These are phyloP conservation scores for Zymoseptoria ardabiliae DNA, from an alignment of 2,329 filamentous ascomycete genomes.

Conservation along the genomic window DNA sequence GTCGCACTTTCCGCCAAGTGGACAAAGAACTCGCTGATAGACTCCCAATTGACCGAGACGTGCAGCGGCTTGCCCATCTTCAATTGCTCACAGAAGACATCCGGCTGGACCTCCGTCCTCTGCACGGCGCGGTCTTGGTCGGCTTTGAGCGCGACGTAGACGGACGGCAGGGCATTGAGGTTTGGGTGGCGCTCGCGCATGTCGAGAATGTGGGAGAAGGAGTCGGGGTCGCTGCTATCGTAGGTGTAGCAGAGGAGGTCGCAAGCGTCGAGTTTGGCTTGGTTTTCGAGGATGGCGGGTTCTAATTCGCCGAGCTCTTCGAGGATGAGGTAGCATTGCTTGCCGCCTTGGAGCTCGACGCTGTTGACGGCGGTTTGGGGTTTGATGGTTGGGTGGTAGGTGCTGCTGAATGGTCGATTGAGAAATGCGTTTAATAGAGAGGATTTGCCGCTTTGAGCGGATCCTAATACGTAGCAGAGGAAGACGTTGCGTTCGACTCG, in stretches of 20 bases:
- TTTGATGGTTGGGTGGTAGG: conserved; percentile 91
- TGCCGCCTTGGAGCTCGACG: conserved; percentile 89
- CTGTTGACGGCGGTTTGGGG: conserved; percentile 90
- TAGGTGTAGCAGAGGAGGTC: conserved; percentile 94
- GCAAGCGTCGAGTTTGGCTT: conserved; percentile 80
- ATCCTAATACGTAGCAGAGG: conserved; percentile 83
- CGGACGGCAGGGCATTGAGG: conserved; percentile 78
- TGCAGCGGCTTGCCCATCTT: conserved; percentile 90
- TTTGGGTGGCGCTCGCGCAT: conserved; percentile 72
- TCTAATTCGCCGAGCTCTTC: conserved; percentile 95
- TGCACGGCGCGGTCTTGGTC: conserved; percentile 97
- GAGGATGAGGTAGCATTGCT: conserved; percentile 93
- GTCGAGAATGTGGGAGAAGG: conserved; percentile 83
- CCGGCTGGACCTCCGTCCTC: conserved; percentile 80
- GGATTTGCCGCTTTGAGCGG: conserved; percentile 81
- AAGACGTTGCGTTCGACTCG: conserved; percentile 92
- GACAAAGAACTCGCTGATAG: conserved; percentile 90
- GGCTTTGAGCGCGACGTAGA: conserved; percentile 90
- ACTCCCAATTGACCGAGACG: conserved; percentile 89
- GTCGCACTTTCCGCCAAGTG: conserved; percentile 84
- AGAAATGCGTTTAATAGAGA: conserved; percentile 86
- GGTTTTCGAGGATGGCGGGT: conserved; percentile 87
- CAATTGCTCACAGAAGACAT: conserved; percentile 76
- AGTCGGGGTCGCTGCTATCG: conserved; percentile 93
- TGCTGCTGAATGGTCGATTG: conserved; percentile 72